phyloP scores from a whole-genome alignment of 2,329 filamentous ascomycete species.

The Spiromastix sp. region DNA sequence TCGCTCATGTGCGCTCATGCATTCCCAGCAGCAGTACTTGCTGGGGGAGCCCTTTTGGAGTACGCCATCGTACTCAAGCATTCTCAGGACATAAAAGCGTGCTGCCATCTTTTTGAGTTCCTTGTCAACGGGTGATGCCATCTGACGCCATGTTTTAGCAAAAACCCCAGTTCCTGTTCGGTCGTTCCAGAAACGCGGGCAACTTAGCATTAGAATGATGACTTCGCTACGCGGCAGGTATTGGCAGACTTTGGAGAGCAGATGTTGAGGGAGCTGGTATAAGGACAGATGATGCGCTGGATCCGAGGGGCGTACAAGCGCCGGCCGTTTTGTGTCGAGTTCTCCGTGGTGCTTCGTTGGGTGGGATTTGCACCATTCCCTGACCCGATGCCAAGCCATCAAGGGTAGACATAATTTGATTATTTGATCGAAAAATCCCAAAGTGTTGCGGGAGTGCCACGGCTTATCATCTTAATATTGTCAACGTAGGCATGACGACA shows the following conservation, averaged over 20 bases:
- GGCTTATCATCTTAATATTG: background rate
- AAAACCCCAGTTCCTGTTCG: background rate
- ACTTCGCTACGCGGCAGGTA: constrained; percentile 1
- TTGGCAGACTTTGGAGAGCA: constrained; percentile 1
- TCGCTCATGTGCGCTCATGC: constrained; percentile 3
- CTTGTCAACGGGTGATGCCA: background rate
- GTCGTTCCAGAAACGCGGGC: constrained; percentile 2
- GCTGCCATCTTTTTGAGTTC: background rate
- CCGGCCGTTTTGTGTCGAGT: too few species aligned
- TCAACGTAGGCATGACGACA: background rate
- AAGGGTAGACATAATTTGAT: background rate
- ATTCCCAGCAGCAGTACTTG: constrained; percentile 5
- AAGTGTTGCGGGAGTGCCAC: background rate
- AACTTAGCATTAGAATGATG: constrained; percentile 4
- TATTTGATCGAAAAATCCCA: background rate
- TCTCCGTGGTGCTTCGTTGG: too few species aligned
- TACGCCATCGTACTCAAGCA: constrained; percentile 5
- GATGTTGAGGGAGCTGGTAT: background rate
- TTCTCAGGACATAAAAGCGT: constrained; percentile 4
- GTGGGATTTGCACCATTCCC: background rate
- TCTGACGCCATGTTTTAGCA: constrained; percentile 1
- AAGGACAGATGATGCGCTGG: background rate
- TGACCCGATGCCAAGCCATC: background rate
- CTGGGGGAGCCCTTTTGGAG: background rate
- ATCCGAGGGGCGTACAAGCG: too few species aligned